Base-by-base conservation (phyloP, 2,329 filamentous ascomycete species). In the Alternaria brassicicola region DNA sequence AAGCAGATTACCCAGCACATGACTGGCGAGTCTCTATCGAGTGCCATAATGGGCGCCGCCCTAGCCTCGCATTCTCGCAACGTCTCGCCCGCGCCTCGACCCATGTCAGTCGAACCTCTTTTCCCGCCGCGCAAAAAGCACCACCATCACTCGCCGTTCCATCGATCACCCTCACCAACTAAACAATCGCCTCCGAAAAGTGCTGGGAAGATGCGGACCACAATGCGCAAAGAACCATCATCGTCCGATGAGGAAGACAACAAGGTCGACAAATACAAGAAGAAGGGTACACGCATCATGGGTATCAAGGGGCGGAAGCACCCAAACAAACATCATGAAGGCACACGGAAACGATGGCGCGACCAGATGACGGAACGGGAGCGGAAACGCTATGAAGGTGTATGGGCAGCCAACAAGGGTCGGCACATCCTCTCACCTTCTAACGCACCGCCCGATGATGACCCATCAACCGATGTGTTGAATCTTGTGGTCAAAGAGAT, bases 381-480 rank as follows among this genome's bases (percentile, higher is more conserved):
- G 71, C 82, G 89, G n/a, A 90, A 90, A 70, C 84, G 91, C 1
- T 95, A 95, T 75, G 91, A 94, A 75, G 91, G 89, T 2, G 85
- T 95, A 1, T 95, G 91, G 90, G 91, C 91, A 1, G 91, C 90
- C 39, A 95, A 95, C 68, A 86, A 87, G 47, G 91, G 91, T 0
- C 57, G 87, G 0, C 66, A 75, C 45, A 70, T 75, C 25, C 61
- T 73, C 10, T 62, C 63, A 6, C 28, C 55, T 2, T 45, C 56
- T 26, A 50, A 52, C 30, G 62, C 43, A 17, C 26, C 52, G 33
- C 21, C 26, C 5, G 66, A 68, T 2, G 59, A 62, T 2, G 72
- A 74, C 25, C 63, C 74, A 4, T 76, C 77, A 1, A 82, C 86
- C 13, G 81, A 84, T 43, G 88, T 94, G 3, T 82, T 84, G 31